A percentile compares a stretch with the other conserved stretches of the same genome.
Evolutionary conservation across 169 alveolate genomes (phyloP).

Genomic region (Plasmodium coatneyi): DNA sequence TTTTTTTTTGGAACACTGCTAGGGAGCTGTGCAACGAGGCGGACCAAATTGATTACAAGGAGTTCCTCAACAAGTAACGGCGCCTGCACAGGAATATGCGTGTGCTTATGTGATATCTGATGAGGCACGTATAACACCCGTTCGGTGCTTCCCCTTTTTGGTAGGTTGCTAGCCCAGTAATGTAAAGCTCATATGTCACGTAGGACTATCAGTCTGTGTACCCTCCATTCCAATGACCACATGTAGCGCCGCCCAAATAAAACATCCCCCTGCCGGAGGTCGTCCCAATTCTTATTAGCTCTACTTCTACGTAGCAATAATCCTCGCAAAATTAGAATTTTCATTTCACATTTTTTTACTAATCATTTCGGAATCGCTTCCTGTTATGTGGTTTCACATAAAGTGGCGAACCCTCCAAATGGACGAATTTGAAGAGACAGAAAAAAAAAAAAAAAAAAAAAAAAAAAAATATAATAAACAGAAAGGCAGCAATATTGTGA

Average conservation of each 20-base stretch:
- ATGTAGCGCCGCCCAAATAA: background rate
- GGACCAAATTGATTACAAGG: conserved; percentile 32
- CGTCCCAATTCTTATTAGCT: background rate
- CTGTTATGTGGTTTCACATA: background rate
- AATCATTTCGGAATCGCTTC: conserved; percentile 2
- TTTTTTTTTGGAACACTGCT: background rate
- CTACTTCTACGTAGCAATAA: background rate
- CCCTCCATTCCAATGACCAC: background rate
- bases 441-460: background rate
- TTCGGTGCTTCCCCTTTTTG: background rate
- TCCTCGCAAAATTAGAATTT: background rate
- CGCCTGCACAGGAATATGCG: background rate
- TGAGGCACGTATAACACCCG: background rate
- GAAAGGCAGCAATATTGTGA: background rate
- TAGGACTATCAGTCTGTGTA: background rate
- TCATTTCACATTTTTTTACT: background rate
- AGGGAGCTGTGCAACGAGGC: conserved; percentile 28
- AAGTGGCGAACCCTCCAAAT: background rate
- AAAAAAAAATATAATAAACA: background rate
- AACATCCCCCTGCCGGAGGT: background rate
- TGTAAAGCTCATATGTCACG: background rate
- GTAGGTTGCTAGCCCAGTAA: conserved; percentile 2
- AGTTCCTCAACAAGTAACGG: conserved; percentile 44
- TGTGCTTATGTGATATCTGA: background rate
- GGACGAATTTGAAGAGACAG: background rate